Base-by-base conservation (phyloP, 768 basidiomycete genomes). In the Aureoboletus auriporus region DNA sequence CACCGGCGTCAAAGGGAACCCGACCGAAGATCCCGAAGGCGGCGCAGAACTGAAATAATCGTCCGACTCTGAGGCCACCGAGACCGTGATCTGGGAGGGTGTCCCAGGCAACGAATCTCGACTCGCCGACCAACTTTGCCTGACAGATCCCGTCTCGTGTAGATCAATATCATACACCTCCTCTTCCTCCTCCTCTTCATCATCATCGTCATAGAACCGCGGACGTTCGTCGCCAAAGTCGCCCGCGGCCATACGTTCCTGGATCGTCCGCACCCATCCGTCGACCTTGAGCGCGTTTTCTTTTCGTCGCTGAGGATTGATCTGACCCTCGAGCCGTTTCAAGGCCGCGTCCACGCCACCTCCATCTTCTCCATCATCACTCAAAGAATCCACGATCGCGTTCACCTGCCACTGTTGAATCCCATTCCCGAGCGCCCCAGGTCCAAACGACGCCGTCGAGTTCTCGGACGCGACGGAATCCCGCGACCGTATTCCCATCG, bases 331-430 rank as follows among this genome's bases (percentile, higher is more conserved):
- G 34, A 96, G 75, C 11, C 86, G 73, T 20, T 78, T 73, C 53
- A 96, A 64, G 14, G 93, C 92, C 7, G 82, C 87, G 29, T 92
- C 90, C 14, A 89, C 85, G 20, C 20, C 20, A 57, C 89, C 91
- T 1, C 90, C 90, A 14, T 69, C 75, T 49, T 84, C 89, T 20
- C 77, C 86, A 5, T 90, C 83, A 46, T 88, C 82, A 52, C 80
- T 86, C 54, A 87, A 69, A 34, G 79, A 82, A 42, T 89, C 85
- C 10, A 91, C 74, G 34, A 91, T 68, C 26, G 86, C 83, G 59
- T 87, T 86, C 67, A 89, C 72, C 56, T 91, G 90, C 90, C 90
- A 92, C 46, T 82, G 80, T n/a, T 83, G 80, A 14, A 90, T 81
- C 27, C 68, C 69, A 14, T 54, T 55, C 23, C 67, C 65, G 6